Evolutionary conservation across 345 rosid species (phyloP).

Genomic region (Citropsis articulata): DNA sequence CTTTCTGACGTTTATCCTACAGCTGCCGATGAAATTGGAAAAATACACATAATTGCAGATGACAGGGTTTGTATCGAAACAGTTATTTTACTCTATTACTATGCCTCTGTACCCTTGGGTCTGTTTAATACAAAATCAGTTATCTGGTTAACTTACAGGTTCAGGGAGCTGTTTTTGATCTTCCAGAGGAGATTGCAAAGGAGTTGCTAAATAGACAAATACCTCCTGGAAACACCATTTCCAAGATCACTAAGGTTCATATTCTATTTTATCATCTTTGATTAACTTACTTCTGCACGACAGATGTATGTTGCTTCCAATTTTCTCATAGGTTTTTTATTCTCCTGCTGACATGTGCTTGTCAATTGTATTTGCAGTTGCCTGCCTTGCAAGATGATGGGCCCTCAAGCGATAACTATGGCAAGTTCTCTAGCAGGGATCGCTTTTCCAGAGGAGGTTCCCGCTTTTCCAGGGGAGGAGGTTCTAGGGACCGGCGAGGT

Average conservation of each 20-base stretch:
- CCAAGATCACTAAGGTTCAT: constrained; percentile 74
- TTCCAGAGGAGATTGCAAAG: constrained; percentile 90
- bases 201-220: constrained; percentile 62
- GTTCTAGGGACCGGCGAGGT: constrained; percentile 42
- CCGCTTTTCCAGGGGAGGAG: constrained; percentile 32
- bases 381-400: constrained; percentile 95
- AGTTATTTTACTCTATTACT: not conserved
- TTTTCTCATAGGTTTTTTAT: not conserved
- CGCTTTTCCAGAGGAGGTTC: constrained; percentile 43
- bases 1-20: constrained; percentile 80
- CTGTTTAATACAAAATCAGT: constrained; percentile 6
- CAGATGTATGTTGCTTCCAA: not conserved
- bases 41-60: constrained; percentile 82
- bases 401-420: constrained; percentile 74
- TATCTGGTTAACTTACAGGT: constrained; percentile 45
- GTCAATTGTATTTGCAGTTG: constrained; percentile 44
- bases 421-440: constrained; percentile 77
- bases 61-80: constrained; percentile 52
- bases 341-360: not conserved
- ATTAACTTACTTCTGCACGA: not conserved
- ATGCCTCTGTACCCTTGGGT: constrained; percentile 2
- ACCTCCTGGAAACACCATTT: constrained; percentile 77
- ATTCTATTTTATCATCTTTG: constrained; percentile 1
- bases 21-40: constrained; percentile 93
- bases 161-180: constrained; percentile 96